Base-by-base conservation (phyloP, 139 green algal species). In the Edaphochlamys debaryana region DNA sequence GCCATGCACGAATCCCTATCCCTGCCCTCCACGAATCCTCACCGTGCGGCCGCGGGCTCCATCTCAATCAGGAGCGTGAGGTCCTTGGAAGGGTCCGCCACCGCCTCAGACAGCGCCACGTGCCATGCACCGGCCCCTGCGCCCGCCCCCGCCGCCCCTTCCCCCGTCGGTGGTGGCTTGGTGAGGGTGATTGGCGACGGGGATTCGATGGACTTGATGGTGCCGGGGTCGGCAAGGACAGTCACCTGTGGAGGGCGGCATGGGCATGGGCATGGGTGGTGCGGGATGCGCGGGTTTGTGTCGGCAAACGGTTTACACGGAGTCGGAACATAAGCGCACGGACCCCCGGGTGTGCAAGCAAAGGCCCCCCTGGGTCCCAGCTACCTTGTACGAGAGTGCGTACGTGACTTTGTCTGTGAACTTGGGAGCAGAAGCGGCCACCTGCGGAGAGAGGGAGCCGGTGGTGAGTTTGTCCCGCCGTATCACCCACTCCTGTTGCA, bases 11-110 rank as follows among this genome's bases (percentile, higher is more conserved):
- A n/a, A n/a, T n/a, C n/a, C n/a, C n/a, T n/a, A n/a, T n/a, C n/a
- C n/a, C n/a, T n/a, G n/a, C n/a, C n/a, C n/a, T n/a, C n/a, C n/a
- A n/a, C n/a, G n/a, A n/a, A n/a, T n/a, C n/a, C n/a, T n/a, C 34
- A 70, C 66, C 38, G 34, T 5, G 19, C 45, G 45, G n/a, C 45
- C 45, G 13, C 13, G 19, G 69, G 42, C 0, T 77, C 42, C 34
- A 87, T 67, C 58, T 89, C 85, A 2, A 89, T 75, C 20, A 80
- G 41, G 25, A 89, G 79, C 38, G 80, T 80, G 48, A 89, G 79
- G 74, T 89, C 85, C 48, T 72, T 67, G 66, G 79, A 85, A 20
- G 79, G 73, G 56, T 89, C 79, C 27, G 54, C 41, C n/a, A 85
- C 69, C 42, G 67, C 7, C 34, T 60, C 58, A n/a, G 50, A 81